Percentiles rank a stretch among this genome's conserved stretches.
Evolutionary conservation across 1,284 basidiomycete species (phyloP).

Genomic region (Coniferiporia weirii): DNA sequence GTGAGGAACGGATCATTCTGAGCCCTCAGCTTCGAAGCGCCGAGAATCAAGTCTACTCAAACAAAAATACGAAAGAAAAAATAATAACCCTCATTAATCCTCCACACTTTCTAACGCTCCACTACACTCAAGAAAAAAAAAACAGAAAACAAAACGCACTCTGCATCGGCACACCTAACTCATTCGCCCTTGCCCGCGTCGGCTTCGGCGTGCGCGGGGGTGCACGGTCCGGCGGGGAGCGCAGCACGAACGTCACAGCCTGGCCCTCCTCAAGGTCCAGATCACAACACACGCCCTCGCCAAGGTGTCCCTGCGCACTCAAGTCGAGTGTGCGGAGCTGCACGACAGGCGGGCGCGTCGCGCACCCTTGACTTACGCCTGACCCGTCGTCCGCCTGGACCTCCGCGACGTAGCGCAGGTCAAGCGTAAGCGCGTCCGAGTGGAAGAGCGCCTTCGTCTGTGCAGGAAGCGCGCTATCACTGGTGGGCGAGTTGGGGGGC

Average conservation of each 20-base stretch:
- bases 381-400: slow-evolving; percentile 35
- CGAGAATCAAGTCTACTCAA: slow-evolving; percentile 39
- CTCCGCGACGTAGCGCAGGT: slow-evolving; percentile 71
- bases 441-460: slow-evolving; percentile 68
- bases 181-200: slow-evolving; percentile 35
- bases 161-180: slow-evolving; percentile 45
- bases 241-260: slow-evolving; percentile 76
- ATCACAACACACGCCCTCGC: slow-evolving; percentile 45
- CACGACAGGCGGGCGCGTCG: slow-evolving; percentile 38
- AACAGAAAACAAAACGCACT: slow-evolving; percentile 27
- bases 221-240: slow-evolving; percentile 46
- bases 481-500: slow-evolving; percentile 17
- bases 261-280: slow-evolving; percentile 77
- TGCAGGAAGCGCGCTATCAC: slow-evolving; percentile 1
- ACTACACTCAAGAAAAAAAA: not conserved
- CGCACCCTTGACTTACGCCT: slow-evolving; percentile 26
- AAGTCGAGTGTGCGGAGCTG: slow-evolving; percentile 59
- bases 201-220: slow-evolving; percentile 22
- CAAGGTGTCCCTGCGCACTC: slow-evolving; percentile 59
- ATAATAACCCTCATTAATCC: too few species aligned
- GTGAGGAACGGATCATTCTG: slow-evolving; percentile 61
- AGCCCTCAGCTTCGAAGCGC: slow-evolving; percentile 45
- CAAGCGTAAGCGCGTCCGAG: slow-evolving; percentile 58
- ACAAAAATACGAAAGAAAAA: not conserved
- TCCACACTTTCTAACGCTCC: too few species aligned